Evolutionary conservation across 78 protist species (phyloP), one percentile per base, ranked within the genome.

Genomic region (Ministeria vibrans): DNA sequence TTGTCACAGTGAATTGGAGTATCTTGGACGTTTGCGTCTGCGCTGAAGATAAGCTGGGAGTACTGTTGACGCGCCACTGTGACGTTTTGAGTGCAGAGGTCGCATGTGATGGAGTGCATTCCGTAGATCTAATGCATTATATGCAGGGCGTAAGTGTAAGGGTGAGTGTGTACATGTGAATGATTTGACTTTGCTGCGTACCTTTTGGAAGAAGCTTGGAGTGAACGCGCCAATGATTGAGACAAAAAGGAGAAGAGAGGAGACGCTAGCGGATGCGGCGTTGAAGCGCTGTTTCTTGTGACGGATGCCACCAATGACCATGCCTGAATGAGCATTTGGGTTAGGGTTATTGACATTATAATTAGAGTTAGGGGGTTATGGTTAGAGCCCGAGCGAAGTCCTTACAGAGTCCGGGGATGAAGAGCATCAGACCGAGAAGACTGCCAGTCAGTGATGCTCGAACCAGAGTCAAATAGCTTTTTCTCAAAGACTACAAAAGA

Each of bases 371-470:
- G n/a, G n/a, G n/a, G n/a, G n/a, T n/a, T n/a, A n/a, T n/a, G n/a
- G n/a, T n/a, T n/a, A n/a, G n/a, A n/a, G n/a, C n/a, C n/a, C n/a
- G n/a, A n/a, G n/a, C n/a, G n/a, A n/a, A n/a, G n/a, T n/a, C n/a
- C n/a, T n/a, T n/a, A n/a, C 87, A 81, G 27, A 91, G 66, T 9
- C 95, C 95, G 20, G 95, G 95, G 41, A 91, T 59, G 53, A 91
- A 75, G 20, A 91, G 45, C 84, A 91, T 46, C n/a, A 79, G 59
- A 38, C 89, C 92, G 15, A 91, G 41, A 30, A 91, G 42, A 32
- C 92, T 64, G 28, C 95, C 95, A 22, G 95, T 88, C 23, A 88
- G 72, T n/a, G n/a, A n/a, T n/a, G n/a, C n/a, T n/a, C n/a, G n/a
- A n/a, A n/a, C n/a, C n/a, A n/a, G n/a, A n/a, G n/a, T n/a, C n/a